A percentile compares a stretch with the other conserved stretches of the same genome.
Evolutionary conservation across 2,329 filamentous ascomycete species (phyloP).

Genomic region (Tricladium varicosporioides): DNA sequence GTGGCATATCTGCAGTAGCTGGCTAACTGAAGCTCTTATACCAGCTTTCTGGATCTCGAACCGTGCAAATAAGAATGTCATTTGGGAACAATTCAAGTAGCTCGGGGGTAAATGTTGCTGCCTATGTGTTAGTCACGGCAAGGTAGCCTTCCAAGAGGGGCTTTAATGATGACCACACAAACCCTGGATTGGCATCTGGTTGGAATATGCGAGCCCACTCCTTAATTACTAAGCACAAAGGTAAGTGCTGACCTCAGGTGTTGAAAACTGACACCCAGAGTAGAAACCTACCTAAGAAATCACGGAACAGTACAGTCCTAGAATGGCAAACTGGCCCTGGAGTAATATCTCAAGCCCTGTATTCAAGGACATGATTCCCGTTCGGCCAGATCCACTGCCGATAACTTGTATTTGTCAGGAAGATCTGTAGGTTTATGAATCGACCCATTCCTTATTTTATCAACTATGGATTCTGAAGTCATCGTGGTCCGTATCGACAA

Average conservation of each 20-base stretch:
- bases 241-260: too few species aligned
- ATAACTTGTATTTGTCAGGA: constrained; percentile 8
- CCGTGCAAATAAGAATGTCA: constrained; percentile 32
- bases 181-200: not conserved
- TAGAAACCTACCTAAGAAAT: constrained; percentile 1
- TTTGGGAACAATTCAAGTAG: constrained; percentile 31
- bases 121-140: constrained; percentile 28
- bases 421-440: not conserved
- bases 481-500: not conserved
- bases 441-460: not conserved
- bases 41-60: constrained; percentile 30
- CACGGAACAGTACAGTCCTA: constrained; percentile 2
- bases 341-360: constrained; percentile 11
- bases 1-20: not conserved
- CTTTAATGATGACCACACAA: not conserved
- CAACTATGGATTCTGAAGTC: not conserved
- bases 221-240: constrained; percentile 1
- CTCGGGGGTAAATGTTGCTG: constrained; percentile 28
- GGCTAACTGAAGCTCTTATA: constrained; percentile 26
- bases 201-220: not conserved
- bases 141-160: constrained; percentile 22
- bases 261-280: not conserved
- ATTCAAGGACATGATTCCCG: constrained; percentile 8
- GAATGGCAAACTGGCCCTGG: constrained; percentile 6
- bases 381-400: constrained; percentile 4